These are phyloP conservation scores for Aspergillus egyptiacus DNA, from an alignment of 495 filamentous ascomycete genomes.

Conservation along the genomic window DNA sequence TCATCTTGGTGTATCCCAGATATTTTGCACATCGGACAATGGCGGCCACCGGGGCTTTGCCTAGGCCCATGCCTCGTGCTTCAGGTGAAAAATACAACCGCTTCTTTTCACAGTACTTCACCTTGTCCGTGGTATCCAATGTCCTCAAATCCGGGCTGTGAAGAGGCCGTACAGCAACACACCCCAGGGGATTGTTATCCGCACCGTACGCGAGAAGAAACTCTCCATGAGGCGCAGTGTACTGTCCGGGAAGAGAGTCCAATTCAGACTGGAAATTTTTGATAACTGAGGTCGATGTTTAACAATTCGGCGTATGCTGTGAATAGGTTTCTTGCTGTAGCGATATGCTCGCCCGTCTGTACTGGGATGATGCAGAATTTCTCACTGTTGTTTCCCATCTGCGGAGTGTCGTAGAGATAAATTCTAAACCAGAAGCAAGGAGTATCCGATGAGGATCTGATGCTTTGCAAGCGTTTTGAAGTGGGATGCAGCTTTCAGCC, in stretches of 20 bases:
- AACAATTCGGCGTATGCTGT: slow-evolving; percentile 47
- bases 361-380: slow-evolving; percentile 14
- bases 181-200: slow-evolving; percentile 37
- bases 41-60: slow-evolving; percentile 37
- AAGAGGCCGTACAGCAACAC: slow-evolving; percentile 34
- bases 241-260: slow-evolving; percentile 48
- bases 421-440: no score
- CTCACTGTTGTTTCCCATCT: background rate
- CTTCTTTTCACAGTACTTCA: slow-evolving; percentile 54
- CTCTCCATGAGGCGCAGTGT: slow-evolving; percentile 37
- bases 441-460: no score
- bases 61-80: slow-evolving; percentile 45
- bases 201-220: slow-evolving; percentile 43
- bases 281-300: slow-evolving; percentile 51
- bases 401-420: background rate
- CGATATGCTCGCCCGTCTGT: slow-evolving; percentile 12
- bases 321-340: slow-evolving; percentile 35
- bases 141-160: slow-evolving; percentile 33
- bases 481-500: no score
- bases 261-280: slow-evolving; percentile 51
- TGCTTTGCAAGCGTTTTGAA: no score
- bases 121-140: slow-evolving; percentile 19
- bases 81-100: slow-evolving; percentile 46
- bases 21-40: slow-evolving; percentile 39
- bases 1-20: slow-evolving; percentile 49